These are phyloP conservation scores for Pleoardoris graminearum DNA, from an alignment of 2,329 filamentous ascomycete genomes.

Conservation along the genomic window DNA sequence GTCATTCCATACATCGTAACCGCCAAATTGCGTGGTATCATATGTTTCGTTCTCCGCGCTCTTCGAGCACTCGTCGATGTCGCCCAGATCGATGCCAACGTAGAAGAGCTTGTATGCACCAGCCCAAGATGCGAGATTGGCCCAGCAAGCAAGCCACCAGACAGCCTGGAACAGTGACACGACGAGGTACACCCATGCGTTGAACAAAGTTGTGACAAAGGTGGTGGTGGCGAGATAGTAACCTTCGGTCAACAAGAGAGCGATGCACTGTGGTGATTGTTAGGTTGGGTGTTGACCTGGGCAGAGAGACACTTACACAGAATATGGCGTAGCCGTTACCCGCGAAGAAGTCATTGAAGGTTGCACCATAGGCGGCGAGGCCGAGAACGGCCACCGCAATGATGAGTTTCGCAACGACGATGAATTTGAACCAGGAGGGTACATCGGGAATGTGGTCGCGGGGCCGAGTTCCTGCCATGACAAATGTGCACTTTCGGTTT, in stretches of 20 bases:
- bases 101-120: conserved; percentile 2
- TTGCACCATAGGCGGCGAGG: conserved; percentile 11
- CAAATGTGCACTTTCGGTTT: neutral
- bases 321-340: conserved; percentile 14
- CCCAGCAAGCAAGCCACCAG: conserved; percentile 15
- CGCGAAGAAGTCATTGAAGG: conserved; percentile 12
- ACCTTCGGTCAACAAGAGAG: conserved; percentile 7
- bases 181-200: conserved; percentile 10
- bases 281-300: neutral
- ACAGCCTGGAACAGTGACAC: conserved; percentile 7
- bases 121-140: conserved; percentile 11
- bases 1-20: neutral
- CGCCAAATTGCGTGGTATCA: neutral
- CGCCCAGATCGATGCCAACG: neutral
- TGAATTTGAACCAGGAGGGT: conserved; percentile 5
- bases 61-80: neutral
- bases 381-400: conserved; percentile 8
- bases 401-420: conserved; percentile 8
- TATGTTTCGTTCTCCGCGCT: neutral
- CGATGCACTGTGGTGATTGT: conserved; percentile 7
- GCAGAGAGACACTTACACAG: conserved; percentile 1
- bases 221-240: conserved; percentile 8
- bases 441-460: conserved; percentile 9
- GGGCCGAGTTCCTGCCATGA: neutral
- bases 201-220: conserved; percentile 4